Evolutionary conservation across 805 yeast genomes (phyloP).

Genomic region (Kodamaea nitidulidarum): DNA sequence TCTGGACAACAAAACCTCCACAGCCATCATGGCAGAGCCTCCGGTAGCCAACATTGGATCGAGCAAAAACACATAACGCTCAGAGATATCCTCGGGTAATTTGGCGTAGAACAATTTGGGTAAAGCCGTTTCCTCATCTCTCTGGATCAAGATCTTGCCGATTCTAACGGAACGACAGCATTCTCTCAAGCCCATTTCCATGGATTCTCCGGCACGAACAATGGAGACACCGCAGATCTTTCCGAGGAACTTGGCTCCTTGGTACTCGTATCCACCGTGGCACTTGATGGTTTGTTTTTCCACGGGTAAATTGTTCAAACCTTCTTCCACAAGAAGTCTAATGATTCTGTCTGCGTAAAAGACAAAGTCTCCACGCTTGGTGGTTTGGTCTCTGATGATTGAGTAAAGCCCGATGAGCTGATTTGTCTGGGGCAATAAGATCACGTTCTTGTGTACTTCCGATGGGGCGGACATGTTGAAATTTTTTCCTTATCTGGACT

Average conservation of each 20-base stretch:
- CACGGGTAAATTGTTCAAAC: conserved; percentile 92
- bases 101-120: conserved; percentile 92
- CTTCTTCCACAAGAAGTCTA: conserved; percentile 90
- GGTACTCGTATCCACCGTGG: conserved; percentile 66
- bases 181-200: conserved; percentile 98
- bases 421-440: conserved; percentile 78
- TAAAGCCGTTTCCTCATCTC: conserved; percentile 95
- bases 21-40: conserved; percentile 96
- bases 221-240: conserved; percentile 97
- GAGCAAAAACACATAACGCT: conserved; percentile 81
- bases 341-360: conserved; percentile 95
- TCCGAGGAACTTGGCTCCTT: conserved; percentile 81
- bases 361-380: conserved; percentile 87
- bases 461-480: conserved; percentile 14
- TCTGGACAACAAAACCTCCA: conserved; percentile 78
- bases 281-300: conserved; percentile 62
- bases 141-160: conserved; percentile 93
- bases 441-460: conserved; percentile 48
- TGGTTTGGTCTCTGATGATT: conserved; percentile 77
- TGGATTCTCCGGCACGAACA: conserved; percentile 97
- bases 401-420: conserved; percentile 86
- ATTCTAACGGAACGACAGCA: conserved; percentile 95
- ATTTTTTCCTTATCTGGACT: neutral
- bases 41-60: conserved; percentile 99
- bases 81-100: conserved; percentile 86